phyloP scores from a whole-genome alignment of 2,329 filamentous ascomycete species.

The Penicillium verrucosum region DNA sequence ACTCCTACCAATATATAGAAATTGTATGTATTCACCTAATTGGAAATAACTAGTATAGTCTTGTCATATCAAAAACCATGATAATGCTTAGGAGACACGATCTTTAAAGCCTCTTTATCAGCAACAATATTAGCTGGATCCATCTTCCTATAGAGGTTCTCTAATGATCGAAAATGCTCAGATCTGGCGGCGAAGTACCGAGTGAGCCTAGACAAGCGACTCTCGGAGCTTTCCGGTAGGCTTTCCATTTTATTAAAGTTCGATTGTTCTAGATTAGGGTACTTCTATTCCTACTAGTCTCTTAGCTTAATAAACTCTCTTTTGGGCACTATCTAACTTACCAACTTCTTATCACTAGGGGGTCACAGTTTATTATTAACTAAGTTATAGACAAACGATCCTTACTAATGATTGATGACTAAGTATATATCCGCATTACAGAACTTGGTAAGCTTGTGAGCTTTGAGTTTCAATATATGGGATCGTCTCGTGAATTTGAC shows the following conservation, averaged over 20 bases:
- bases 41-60: too few relatives aligned
- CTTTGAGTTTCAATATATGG: not conserved
- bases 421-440: not conserved
- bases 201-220: not conserved
- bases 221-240: not conserved
- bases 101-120: not conserved
- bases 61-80: too few relatives aligned
- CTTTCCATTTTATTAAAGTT: not conserved
- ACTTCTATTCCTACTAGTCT: not conserved
- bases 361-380: not conserved
- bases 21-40: too few relatives aligned
- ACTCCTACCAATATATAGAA: too few relatives aligned
- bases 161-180: not conserved
- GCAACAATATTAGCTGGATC: not conserved
- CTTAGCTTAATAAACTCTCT: not conserved
- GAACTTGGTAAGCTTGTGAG: not conserved
- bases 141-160: not conserved
- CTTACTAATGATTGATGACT: not conserved
- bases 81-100: not conserved
- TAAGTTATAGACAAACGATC: not conserved
- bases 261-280: not conserved
- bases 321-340: not conserved
- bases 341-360: not conserved
- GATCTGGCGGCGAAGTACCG: not conserved
- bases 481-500: not conserved